Percentiles rank a stretch among this genome's conserved stretches.
These are phyloP conservation scores for Oryza glaberrima DNA, from an alignment of 176 grass and related monocot species.

Conservation along the genomic window DNA sequence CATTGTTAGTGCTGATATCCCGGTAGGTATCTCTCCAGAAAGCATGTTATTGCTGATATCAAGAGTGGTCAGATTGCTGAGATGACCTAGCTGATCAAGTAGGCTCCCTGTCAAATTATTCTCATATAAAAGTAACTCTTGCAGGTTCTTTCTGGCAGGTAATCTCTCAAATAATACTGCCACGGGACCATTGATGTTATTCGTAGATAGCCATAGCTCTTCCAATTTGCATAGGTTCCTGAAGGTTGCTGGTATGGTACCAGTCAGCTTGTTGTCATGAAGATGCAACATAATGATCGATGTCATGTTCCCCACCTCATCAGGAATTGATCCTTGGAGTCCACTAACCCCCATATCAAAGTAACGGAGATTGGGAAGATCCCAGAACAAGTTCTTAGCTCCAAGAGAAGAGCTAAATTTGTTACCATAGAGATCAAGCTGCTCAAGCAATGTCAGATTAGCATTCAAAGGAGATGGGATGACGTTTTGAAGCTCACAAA, in stretches of 20 bases:
- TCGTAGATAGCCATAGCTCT: accelerated
- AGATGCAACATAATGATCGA: background rate
- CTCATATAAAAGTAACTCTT: background rate
- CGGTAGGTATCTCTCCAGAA: slow-evolving; percentile 29
- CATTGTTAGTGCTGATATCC: slow-evolving; percentile 10
- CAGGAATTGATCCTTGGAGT: slow-evolving; percentile 17
- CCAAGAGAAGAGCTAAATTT: slow-evolving; percentile 20
- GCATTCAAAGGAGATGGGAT: background rate
- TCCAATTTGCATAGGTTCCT: slow-evolving; percentile 25
- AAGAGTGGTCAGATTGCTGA: slow-evolving; percentile 17
- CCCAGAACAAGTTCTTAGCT: slow-evolving; percentile 31
- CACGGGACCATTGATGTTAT: background rate
- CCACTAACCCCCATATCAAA: background rate
- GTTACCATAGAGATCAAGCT: background rate
- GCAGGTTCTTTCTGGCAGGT: background rate
- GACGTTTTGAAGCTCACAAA: background rate
- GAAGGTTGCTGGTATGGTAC: slow-evolving; percentile 17
- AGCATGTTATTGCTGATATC: background rate
- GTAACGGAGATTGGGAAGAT: background rate
- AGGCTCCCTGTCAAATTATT: slow-evolving; percentile 35
- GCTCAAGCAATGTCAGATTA: slow-evolving; percentile 43
- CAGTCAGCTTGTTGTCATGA: background rate
- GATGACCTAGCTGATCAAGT: background rate
- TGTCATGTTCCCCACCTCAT: slow-evolving; percentile 8
- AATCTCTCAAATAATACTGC: slow-evolving; percentile 12